These are phyloP conservation scores for Apiotrichum laibachii DNA, from an alignment of 1,284 basidiomycete genomes.

Conservation along the genomic window DNA sequence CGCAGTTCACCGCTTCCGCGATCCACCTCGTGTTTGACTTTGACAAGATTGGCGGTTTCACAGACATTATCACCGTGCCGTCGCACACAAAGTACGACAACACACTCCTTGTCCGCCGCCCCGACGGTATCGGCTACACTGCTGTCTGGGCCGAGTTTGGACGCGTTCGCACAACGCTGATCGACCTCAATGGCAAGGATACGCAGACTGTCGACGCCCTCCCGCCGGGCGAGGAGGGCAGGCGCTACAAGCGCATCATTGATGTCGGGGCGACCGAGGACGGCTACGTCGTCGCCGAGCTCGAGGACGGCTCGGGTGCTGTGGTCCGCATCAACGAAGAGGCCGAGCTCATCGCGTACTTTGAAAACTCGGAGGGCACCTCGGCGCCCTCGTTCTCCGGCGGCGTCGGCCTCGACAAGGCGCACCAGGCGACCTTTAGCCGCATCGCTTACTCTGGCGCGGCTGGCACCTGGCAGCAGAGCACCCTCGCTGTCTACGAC, in stretches of 20 bases:
- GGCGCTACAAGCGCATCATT: constrained; percentile 27
- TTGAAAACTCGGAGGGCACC: constrained; percentile 55
- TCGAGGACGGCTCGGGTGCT: constrained; percentile 58
- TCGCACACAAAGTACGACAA: constrained; percentile 51
- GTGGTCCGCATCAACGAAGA: constrained; percentile 58
- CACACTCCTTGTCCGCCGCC: constrained; percentile 31
- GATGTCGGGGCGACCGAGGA: constrained; percentile 39
- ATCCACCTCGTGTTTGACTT: constrained; percentile 59
- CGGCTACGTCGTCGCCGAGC: constrained; percentile 53
- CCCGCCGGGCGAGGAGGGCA: constrained; percentile 25
- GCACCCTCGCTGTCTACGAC: constrained; percentile 7
- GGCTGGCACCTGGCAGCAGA: constrained; percentile 7
- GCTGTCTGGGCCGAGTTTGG: constrained; percentile 68
- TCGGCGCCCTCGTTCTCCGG: constrained; percentile 54
- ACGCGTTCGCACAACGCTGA: constrained; percentile 48
- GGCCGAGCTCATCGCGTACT: constrained; percentile 58
- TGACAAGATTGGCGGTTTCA: constrained; percentile 58
- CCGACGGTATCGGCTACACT: constrained; percentile 37
- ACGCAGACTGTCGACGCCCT: constrained; percentile 58
- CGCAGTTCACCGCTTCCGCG: constrained; percentile 58
- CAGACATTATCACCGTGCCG: constrained; percentile 58
- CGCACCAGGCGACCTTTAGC: constrained; percentile 52
- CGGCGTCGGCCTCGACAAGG: constrained; percentile 9
- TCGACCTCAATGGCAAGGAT: constrained; percentile 44
- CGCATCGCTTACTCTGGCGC: constrained; percentile 69